Conservation (phyloP, 208 protist genomes). For the Leishmania arabica region DNA sequence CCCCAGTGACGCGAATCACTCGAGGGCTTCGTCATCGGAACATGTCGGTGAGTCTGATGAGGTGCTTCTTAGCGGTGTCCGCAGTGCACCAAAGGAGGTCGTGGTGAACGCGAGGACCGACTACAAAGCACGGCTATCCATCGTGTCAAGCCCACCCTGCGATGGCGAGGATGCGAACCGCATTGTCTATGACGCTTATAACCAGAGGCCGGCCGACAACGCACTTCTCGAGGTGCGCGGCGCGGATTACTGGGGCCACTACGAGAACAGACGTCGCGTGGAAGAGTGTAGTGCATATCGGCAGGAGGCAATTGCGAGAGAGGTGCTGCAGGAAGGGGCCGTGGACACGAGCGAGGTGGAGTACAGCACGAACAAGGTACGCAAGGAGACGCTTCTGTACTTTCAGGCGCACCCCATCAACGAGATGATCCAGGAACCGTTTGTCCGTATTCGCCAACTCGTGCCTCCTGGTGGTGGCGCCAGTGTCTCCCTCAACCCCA, state of each 20-base stretch:
- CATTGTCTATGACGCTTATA: slow-evolving; percentile 68
- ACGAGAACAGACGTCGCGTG: slow-evolving; percentile 44
- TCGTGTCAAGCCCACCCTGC: background rate
- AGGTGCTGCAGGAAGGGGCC: slow-evolving; percentile 67
- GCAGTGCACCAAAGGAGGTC: slow-evolving; percentile 18
- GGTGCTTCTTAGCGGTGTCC: background rate
- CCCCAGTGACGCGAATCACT: background rate
- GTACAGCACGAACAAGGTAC: slow-evolving; percentile 63
- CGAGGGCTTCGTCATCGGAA: slow-evolving; percentile 3
- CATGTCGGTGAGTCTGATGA: background rate
- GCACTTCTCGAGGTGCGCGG: slow-evolving; percentile 54
- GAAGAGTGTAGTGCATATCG: slow-evolving; percentile 47
- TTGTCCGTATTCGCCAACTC: slow-evolving; percentile 77
- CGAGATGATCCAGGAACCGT: slow-evolving; percentile 89
- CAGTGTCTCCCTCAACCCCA: slow-evolving; percentile 33
- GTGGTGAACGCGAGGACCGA: slow-evolving; percentile 47
- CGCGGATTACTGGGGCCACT: slow-evolving; percentile 71
- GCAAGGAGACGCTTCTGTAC: slow-evolving; percentile 84
- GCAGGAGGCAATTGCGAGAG: slow-evolving; percentile 40
- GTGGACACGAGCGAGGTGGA: slow-evolving; percentile 79
- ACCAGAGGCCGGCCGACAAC: slow-evolving; percentile 58
- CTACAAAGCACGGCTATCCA: slow-evolving; percentile 37
- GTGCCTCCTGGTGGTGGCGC: slow-evolving; percentile 37
- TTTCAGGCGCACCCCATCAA: slow-evolving; percentile 88
- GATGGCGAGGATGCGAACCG: slow-evolving; percentile 23